Percentiles rank a stretch among this genome's conserved stretches.
Evolutionary conservation across 192 early-diverging fungal species (phyloP).

Genomic region (Thamnidium elegans): DNA sequence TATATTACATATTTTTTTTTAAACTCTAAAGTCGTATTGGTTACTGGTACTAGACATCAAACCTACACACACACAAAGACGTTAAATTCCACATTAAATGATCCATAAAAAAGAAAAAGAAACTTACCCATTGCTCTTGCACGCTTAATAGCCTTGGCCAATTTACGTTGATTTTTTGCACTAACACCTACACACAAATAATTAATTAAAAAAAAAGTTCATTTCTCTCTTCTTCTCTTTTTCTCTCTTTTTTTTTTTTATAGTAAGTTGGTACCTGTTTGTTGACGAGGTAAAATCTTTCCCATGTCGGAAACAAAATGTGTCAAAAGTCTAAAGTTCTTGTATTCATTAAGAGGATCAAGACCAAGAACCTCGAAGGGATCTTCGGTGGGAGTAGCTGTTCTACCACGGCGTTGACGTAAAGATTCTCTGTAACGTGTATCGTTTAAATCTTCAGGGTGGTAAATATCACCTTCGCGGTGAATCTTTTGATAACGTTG

Average conservation of each 20-base stretch:
- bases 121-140: conserved; percentile 44
- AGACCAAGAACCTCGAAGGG: conserved; percentile 39
- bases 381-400: conserved; percentile 27
- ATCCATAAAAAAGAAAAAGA: neutral
- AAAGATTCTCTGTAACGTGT: conserved; percentile 24
- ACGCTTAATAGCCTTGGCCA: conserved; percentile 45
- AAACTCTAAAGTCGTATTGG: conserved; percentile 8
- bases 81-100: too few relatives aligned
- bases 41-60: conserved; percentile 24
- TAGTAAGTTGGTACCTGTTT: conserved; percentile 44
- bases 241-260: neutral
- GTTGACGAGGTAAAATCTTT: conserved; percentile 41
- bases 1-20: neutral
- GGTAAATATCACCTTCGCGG: conserved; percentile 28
- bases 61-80: conserved; percentile 4
- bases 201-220: neutral
- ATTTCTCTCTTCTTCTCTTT: neutral
- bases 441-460: conserved; percentile 37
- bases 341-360: conserved; percentile 47
- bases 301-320: conserved; percentile 50
- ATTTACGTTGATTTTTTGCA: conserved; percentile 47
- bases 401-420: conserved; percentile 23
- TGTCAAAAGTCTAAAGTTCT: conserved; percentile 41
- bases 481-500: conserved; percentile 31
- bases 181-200: conserved; percentile 32